Evolutionary conservation across 2,329 filamentous ascomycete genomes (phyloP).

Genomic region (Claviceps maximensis): DNA sequence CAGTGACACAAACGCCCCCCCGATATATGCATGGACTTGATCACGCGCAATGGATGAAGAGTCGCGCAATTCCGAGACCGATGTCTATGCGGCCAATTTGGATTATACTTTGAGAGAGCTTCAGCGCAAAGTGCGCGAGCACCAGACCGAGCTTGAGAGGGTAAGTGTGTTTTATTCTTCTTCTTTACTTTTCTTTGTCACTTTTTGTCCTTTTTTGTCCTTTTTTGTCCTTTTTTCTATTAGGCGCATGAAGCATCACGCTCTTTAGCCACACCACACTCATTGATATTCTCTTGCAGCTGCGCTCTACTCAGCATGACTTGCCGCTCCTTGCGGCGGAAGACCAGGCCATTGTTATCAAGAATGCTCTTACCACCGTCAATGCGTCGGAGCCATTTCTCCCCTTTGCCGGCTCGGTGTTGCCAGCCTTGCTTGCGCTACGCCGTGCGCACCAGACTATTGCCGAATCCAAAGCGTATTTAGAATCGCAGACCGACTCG

Average conservation of each 20-base stretch:
- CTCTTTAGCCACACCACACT: not conserved
- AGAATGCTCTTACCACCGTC: slow-evolving; percentile 51
- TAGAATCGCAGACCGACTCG: slow-evolving; percentile 30
- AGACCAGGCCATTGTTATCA: slow-evolving; percentile 34
- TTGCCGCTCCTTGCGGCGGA: slow-evolving; percentile 14
- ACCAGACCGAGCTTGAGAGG: slow-evolving; percentile 35
- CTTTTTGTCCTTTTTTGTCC: not conserved
- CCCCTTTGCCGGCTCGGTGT: slow-evolving; percentile 50
- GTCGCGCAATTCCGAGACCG: slow-evolving; percentile 13
- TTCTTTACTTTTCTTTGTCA: not conserved
- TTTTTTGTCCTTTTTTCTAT: not conserved
- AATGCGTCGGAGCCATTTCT: slow-evolving; percentile 50
- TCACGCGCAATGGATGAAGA: slow-evolving; percentile 13
- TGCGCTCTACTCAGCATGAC: slow-evolving; percentile 14
- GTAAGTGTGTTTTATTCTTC: slow-evolving; percentile 17
- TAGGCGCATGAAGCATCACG: not conserved
- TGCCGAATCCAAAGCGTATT: slow-evolving; percentile 47
- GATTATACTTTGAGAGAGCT: slow-evolving; percentile 57
- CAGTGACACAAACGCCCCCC: not conserved
- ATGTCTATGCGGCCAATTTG: slow-evolving; percentile 34
- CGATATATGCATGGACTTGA: not conserved
- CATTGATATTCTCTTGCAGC: slow-evolving; percentile 10
- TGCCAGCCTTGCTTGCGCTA: slow-evolving; percentile 60
- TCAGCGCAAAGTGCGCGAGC: slow-evolving; percentile 41
- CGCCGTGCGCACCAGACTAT: slow-evolving; percentile 53